phyloP scores from a whole-genome alignment of 148 eudicot species.

The Talinum fruticosum region DNA sequence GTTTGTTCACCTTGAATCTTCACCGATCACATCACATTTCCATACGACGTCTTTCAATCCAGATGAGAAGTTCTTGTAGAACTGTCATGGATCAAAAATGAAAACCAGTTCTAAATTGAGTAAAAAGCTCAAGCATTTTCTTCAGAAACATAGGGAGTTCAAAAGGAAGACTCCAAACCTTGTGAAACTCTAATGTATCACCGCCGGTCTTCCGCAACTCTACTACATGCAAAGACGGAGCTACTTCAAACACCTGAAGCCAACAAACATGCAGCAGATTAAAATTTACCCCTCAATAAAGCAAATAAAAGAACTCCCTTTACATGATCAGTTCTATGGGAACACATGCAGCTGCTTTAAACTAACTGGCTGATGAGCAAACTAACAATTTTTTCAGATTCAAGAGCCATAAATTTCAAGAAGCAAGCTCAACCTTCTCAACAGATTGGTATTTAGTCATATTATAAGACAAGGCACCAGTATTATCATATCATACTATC shows the following conservation, averaged over 20 bases:
- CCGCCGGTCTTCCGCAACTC: conserved; percentile 87
- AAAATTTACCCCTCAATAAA: background rate
- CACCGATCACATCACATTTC: conserved; percentile 32
- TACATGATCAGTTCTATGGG: no score
- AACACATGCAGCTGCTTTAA: no score
- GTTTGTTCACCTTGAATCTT: conserved; percentile 19
- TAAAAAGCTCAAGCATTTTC: background rate
- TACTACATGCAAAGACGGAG: conserved; percentile 88
- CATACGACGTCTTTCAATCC: conserved; percentile 77
- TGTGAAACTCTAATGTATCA: conserved; percentile 86
- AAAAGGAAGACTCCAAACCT: conserved; percentile 23
- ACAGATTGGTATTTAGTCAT: background rate
- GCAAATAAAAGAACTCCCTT: background rate
- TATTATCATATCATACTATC: background rate
- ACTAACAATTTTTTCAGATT: no score
- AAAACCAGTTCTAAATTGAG: background rate
- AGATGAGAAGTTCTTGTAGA: conserved; percentile 72
- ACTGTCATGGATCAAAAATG: conserved; percentile 40
- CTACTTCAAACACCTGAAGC: conserved; percentile 78
- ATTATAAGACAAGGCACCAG: background rate
- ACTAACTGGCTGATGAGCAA: no score
- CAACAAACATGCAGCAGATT: background rate
- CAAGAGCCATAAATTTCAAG: background rate
- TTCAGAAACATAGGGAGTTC: background rate
- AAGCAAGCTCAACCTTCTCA: background rate